Evolutionary conservation across 179 eudicot species (phyloP).

Genomic region (Amaranthus tricolor): DNA sequence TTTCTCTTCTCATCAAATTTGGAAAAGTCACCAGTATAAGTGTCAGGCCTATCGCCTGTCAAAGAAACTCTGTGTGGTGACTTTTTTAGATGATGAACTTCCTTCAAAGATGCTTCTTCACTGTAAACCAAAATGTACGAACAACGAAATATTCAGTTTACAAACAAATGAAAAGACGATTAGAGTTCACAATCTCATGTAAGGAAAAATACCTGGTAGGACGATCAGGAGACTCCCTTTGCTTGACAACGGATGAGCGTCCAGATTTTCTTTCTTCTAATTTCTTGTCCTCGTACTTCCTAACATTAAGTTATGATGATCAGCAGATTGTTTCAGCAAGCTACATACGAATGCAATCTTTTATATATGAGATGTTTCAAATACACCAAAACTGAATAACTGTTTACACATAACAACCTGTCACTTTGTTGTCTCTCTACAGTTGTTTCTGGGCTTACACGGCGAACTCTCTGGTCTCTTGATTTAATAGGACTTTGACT

Average conservation of each 20-base stretch:
- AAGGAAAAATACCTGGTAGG: conserved; percentile 38
- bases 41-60: conserved; percentile 27
- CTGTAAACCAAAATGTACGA: conserved; percentile 33
- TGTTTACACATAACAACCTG: conserved; percentile 36
- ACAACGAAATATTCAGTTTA: not conserved
- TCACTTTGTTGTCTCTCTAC: conserved; percentile 28
- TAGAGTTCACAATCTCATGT: not conserved
- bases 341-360: not conserved
- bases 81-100: conserved; percentile 32
- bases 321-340: conserved; percentile 9
- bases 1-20: conserved; percentile 40
- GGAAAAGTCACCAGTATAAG: conserved; percentile 22
- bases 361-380: not conserved
- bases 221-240: conserved; percentile 42
- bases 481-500: conserved; percentile 42
- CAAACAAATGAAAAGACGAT: not conserved
- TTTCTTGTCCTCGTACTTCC: conserved; percentile 44
- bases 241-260: conserved; percentile 23
- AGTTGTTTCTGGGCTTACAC: conserved; percentile 32
- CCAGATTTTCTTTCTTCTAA: conserved; percentile 33
- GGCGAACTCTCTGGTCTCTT: conserved; percentile 38
- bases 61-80: conserved; percentile 32
- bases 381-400: not conserved
- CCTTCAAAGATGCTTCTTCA: conserved; percentile 35
- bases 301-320: conserved; percentile 8